Base-by-base conservation (phyloP, 2,329 filamentous ascomycete species). In the Elsinoe australis region DNA sequence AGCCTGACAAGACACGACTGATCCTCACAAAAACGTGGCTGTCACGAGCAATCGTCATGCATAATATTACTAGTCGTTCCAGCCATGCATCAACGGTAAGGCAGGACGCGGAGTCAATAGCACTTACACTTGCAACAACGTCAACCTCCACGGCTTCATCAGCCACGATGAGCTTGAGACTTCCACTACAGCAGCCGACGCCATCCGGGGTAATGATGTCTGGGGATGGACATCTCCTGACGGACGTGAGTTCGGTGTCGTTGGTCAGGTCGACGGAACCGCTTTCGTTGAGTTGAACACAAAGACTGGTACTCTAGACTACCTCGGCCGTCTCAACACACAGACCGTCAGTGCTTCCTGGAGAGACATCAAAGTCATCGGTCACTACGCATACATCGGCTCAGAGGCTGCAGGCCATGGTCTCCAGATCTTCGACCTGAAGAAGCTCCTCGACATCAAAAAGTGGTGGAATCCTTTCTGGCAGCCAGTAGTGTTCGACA, bases 401-500 rank as follows among this genome's bases (percentile, higher is more conserved):
- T 49, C 56, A 10, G 70, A 73, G 53, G 71, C 73, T 26, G 55
- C 58, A 33, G 60, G 67, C 54, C 78, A 81, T 60, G 73, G 74
- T 26, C 71, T 82, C 36, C 78, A 81, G 61, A 71, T 81, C 61
- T 82, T 82, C 57, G 78, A 82, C 61, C 71, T 80, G 73, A 71
- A 67, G 55, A 79, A 72, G 65, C 64, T 78, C n/a, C 64, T 75
- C 46, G 62, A 63, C 32, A 58, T 77, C 49, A 64, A 71, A 59
- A 67, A 38, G 34, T 32, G 5, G 29, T 32, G 29, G 29, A 38
- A 21, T 7, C 34, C 34, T 3, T 28, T 8, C 12, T 26, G 21
- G 19, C 67, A 69, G 1, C 71, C 67, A 5, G 63, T 60, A n/a
- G 66, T 59, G 34, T 76, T 74, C 53, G 67, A 67, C 12, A 50